Evolutionary conservation across 352 stramenopile species (phyloP), one percentile per base, ranked within the genome.

Genomic region (Phytopythium kandeliae): DNA sequence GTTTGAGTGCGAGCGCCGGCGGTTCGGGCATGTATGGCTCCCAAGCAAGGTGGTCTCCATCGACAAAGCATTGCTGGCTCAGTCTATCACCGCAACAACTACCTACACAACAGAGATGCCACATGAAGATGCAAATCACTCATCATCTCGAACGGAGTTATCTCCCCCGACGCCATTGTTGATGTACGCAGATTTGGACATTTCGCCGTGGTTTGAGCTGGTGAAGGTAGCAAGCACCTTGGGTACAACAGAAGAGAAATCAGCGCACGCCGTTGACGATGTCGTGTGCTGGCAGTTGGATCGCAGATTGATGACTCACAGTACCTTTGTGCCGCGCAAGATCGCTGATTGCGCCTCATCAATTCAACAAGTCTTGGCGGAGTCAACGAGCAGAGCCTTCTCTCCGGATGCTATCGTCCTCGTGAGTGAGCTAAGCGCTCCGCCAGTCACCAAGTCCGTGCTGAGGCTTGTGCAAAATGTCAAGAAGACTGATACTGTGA

Each of bases 161-260:
- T 34, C 47, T 44, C 21, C 3, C 24, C 21, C 33, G 13, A 6
- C 2, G 16, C 15, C 34, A 10, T 7, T 88, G 11, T 40, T 87
- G 46, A 30, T 90, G n/a, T 74, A 86, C 11, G 60, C 82, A 2
- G 79, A 90, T 35, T 56, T 90, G 57, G 79, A 90, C 54, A 38
- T 90, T 21, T 60, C 76, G n/a, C 58, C 83, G 26, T 90, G 79
- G 72, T 90, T 84, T 48, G 71, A 62, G 19, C 60, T 90, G 5
- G 44, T 68, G 16, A 61, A 69, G 24, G n/a, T 13, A 16, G 36
- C 57, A 17, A 43, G 42, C 12, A 28, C 31, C 31, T 7, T 36
- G n/a, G 36, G 2, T 8, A 19, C 17, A 30, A 26, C 26, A 4
- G 24, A 15, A 17, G 33, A 56, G 16, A 55, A 15, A 19, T 21